Evolutionary conservation across 2,329 filamentous ascomycete genomes (phyloP), one percentile per base, ranked within the genome.

Genomic region (Dactylonectria macrodidyma): DNA sequence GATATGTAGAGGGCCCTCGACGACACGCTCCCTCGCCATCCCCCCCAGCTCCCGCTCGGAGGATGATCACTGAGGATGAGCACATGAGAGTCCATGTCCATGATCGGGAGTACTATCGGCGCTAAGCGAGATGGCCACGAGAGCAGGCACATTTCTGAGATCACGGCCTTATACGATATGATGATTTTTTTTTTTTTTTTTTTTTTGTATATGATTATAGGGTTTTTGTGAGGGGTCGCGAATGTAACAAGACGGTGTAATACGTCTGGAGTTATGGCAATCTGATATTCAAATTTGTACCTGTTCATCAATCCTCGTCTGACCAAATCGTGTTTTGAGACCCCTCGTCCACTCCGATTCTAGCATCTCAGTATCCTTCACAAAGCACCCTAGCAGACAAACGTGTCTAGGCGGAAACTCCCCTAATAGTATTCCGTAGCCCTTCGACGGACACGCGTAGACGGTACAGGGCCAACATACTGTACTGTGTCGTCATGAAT

Each of bases 1-100:
- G 87, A 7, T 88, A 88, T 71, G 82, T 89, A 56, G 85, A 88
- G 65, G 85, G 84, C 0, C 83, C 85, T 30, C 79, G 83, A 58
- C 78, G 82, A 24, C 71, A 68, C 50, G 46, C 73, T 10, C 72
- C 75, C 24, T 74, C 78, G 50, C 71, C 78, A 52, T 71, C 82
- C 68, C 78, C 79, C 48, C 71, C 75, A 10, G 69, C 76, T 66
- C 75, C 76, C 46, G 73, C 72, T 59, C 73, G 67, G 73, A 80
- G 72, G 70, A 79, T 75, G 78, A 80, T 78, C 22, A 69, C 65
- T 66, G 79, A 76, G 66, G 72, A 77, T 22, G 73, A 77, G 36
- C 67, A 64, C 19, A 64, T 71, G 26, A 73, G 77, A 50, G 73
- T 84, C 19, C 73, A 73, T 26, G 81, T 83, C 26, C 73, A 78